Base-by-base conservation (phyloP, 768 basidiomycete species). In the Rhodotorula toruloides region DNA sequence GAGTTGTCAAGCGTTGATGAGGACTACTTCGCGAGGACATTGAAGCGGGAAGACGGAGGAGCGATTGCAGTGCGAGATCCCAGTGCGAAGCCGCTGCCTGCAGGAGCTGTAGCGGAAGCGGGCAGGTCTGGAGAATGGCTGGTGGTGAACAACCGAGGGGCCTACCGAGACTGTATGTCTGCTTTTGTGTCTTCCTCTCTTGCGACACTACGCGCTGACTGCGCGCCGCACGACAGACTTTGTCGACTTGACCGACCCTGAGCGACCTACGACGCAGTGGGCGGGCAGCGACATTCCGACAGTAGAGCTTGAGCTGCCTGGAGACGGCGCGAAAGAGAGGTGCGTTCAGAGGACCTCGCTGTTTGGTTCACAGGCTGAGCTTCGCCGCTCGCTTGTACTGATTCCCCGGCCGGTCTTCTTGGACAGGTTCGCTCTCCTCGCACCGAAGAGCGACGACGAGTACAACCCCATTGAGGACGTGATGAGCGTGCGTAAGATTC, bases 381-480 rank as follows among this genome's bases (percentile, higher is more conserved):
- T n/a, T 27, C n/a, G n/a, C 19, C 27, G 11, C 21, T 0, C 16
- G 2, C 5, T 11, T 17, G 25, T 43, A 16, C 40, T 4, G 7
- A 2, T 3, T 10, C 14, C 17, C 25, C 4, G 9, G 21, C 52
- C 53, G 31, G n/a, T 11, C 3, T 29, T 5, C 2, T 36, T 10
- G 9, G 11, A 10, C 56, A 71, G 70, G 16, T 65, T 65, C 14
- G 50, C 58, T 0, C 57, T 72, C 2, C 44, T 72, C 0, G 63
- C 71, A 0, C 63, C 71, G 3, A 47, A 37, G 29, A 67, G 61
- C 27, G 64, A 65, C 34, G 59, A 74, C 56, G 72, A 73, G 50
- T 74, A 73, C 53, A 67, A 74, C 44, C 73, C 74, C 10, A 72
- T 74, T 27, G 71, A 73, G 34, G 71, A 73, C 34, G 48, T 75